Percentiles rank a stretch among this genome's conserved stretches.
Conservation (phyloP, 306 rosid species). For the Trichosanthes cucumerina region DNA sequence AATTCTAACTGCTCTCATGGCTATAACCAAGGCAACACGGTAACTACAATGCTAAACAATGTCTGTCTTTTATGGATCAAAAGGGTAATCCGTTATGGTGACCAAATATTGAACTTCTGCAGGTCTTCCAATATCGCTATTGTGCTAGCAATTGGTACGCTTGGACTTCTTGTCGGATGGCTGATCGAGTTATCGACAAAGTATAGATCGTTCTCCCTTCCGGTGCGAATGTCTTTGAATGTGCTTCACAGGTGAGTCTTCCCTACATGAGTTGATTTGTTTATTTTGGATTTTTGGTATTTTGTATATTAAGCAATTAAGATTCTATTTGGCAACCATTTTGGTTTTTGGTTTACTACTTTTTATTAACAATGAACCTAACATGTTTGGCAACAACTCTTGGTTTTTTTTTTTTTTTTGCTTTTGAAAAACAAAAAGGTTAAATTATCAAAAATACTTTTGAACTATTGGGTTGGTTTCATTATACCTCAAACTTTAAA, state of each 20-base stretch:
- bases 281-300: background rate
- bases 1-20: slow-evolving; percentile 88
- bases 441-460: no score
- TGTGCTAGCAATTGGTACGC: slow-evolving; percentile 34
- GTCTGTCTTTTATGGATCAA: background rate
- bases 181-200: slow-evolving; percentile 34
- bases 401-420: no score
- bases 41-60: slow-evolving; percentile 12
- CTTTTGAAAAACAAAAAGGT: no score
- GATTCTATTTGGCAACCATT: background rate
- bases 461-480: no score
- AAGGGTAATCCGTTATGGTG: background rate
- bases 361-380: background rate
- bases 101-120: slow-evolving; percentile 15
- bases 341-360: background rate
- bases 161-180: slow-evolving; percentile 44
- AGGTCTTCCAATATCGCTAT: slow-evolving; percentile 39
- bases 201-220: slow-evolving; percentile 27
- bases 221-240: slow-evolving; percentile 20
- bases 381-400: no score
- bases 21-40: slow-evolving; percentile 82
- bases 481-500: no score
- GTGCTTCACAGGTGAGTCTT: slow-evolving; percentile 24
- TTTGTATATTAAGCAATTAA: background rate
- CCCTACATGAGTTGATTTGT: background rate